Conservation (phyloP, 805 yeast species). For the Yarrowia deformans region DNA sequence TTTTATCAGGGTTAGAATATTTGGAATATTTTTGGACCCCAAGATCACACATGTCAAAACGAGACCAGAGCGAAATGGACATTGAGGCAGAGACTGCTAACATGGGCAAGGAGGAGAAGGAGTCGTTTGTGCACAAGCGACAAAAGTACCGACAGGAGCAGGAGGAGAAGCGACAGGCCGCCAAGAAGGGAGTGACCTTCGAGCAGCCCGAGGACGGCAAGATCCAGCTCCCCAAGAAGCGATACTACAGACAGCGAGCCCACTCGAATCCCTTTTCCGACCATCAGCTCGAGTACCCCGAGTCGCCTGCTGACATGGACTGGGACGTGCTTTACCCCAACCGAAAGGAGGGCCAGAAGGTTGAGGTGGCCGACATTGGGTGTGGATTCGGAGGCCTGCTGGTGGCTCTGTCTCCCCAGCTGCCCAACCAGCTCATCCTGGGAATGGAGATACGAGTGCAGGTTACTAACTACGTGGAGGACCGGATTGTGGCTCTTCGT, state of each 20-base stretch:
- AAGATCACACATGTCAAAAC: conserved; percentile 33
- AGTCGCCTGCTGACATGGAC: conserved; percentile 80
- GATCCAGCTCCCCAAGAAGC: conserved; percentile 73
- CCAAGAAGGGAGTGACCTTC: conserved; percentile 58
- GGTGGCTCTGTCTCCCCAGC: conserved; percentile 76
- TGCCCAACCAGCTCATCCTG: conserved; percentile 75
- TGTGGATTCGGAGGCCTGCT: conserved; percentile 97
- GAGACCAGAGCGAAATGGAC: conserved; percentile 36
- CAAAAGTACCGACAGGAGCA: conserved; percentile 55
- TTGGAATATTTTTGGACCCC: background rate
- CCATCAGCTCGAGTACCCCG: conserved; percentile 89
- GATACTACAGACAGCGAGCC: conserved; percentile 94
- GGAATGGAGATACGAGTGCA: conserved; percentile 99
- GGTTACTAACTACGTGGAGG: conserved; percentile 96
- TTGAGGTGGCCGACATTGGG: conserved; percentile 93
- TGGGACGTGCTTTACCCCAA: conserved; percentile 80
- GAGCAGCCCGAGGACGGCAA: conserved; percentile 45
- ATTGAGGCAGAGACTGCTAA: conserved; percentile 26
- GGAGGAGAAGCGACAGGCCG: conserved; percentile 57
- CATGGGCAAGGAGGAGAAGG: conserved; percentile 35
- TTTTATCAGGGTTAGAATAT: conserved; percentile 18
- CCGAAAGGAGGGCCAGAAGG: conserved; percentile 50
- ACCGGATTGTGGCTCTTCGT: conserved; percentile 88
- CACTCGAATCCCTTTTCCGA: conserved; percentile 98
- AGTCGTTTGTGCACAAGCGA: conserved; percentile 46